Evolutionary conservation across 202 grass and related monocot genomes (phyloP).

Genomic region (Digitaria exilis): DNA sequence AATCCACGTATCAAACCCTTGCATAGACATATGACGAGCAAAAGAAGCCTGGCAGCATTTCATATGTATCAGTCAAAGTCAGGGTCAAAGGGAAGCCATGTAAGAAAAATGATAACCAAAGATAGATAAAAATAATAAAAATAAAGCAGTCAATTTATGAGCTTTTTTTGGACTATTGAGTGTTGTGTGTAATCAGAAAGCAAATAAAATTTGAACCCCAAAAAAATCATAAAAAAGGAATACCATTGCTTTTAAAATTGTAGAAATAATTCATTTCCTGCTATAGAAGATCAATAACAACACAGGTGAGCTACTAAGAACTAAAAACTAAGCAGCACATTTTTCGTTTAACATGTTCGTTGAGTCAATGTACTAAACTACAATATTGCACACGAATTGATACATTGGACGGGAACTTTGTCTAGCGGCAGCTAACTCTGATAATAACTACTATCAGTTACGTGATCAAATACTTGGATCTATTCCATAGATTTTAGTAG

Average conservation of each 20-base stretch:
- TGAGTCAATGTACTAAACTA: conserved; percentile 2
- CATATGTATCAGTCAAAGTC: conserved; percentile 26
- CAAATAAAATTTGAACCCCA: background rate
- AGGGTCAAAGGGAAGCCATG: conserved; percentile 9
- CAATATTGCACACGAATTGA: background rate
- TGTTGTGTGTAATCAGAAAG: conserved; percentile 9
- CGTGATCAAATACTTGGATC: background rate
- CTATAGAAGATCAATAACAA: background rate
- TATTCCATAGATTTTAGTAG: background rate
- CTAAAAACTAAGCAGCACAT: background rate
- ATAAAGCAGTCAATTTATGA: background rate
- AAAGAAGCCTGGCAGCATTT: conserved; percentile 80
- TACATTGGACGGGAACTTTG: background rate
- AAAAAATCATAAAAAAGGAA: background rate
- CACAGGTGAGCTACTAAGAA: background rate
- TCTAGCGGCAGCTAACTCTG: background rate
- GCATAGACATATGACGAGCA: conserved; percentile 93
- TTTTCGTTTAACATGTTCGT: background rate
- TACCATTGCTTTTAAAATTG: conserved; percentile 7
- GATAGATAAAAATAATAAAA: conserved; percentile 20
- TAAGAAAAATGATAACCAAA: conserved; percentile 10
- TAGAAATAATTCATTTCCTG: too few relatives aligned
- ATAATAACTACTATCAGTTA: background rate
- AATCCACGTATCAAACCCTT: conserved; percentile 99
- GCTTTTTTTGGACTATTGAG: background rate